Evolutionary conservation across 805 yeast species (phyloP), one percentile per base, ranked within the genome.

Genomic region (Candida multigemmis): DNA sequence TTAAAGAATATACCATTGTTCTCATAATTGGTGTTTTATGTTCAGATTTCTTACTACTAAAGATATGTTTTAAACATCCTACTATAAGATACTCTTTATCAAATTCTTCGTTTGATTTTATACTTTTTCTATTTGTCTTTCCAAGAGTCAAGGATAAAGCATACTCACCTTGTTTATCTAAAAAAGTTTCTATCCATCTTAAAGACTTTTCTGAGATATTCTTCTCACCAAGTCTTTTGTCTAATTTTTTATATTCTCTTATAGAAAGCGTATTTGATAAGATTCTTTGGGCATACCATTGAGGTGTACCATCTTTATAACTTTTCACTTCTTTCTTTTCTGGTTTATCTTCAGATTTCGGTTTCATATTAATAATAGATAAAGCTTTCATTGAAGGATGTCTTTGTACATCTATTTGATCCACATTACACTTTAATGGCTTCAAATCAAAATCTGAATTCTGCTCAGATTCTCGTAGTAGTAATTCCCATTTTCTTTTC

Each of bases 81-180:
- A 63, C 56, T 18, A 61, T 60, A 12, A 41, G 34, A 28, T 37
- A 56, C 30, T 62, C 68, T 28, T 41, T 53, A 27, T 60, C 66
- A 20, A 61, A 56, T 30, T 60, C 67, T 16, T 60, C 67, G 33
- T 62, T 60, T 3, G 65, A 55, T 36, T 62, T 62, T 34, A 60
- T 60, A 31, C 61, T 55, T 33, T 60, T 56, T 31, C 50, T 55
- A 36, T 59, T 62, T 19, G 60, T 47, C 21, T 63, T 42, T 3
- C 56, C 41, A 14, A 62, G 46, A 9, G 56, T 46, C 4, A 56
- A 65, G 1, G 64, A 49, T 8, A 61, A 45, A 0, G 67, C 67
- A 3, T 60, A 49, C 30, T 61, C 67, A 12, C 68, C 68, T 36
- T 61, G 66, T 1, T 56, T 54, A n/a, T 46, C 49, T n/a, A 45